phyloP scores from a whole-genome alignment of 2,329 filamentous ascomycete genomes.

The Pseudogymnoascus sp. region DNA sequence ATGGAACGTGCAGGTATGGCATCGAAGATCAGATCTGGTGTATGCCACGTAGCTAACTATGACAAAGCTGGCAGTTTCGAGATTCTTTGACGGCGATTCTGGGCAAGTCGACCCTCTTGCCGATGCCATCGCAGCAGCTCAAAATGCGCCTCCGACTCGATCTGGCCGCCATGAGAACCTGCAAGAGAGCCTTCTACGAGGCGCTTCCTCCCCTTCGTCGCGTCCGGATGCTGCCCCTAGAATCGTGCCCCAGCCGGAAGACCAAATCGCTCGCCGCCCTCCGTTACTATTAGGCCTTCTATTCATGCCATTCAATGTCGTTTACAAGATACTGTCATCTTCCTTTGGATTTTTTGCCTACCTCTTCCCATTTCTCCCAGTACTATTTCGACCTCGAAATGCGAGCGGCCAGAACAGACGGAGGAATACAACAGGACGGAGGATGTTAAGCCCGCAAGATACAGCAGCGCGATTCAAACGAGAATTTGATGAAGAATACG shows the following conservation, averaged over 20 bases:
- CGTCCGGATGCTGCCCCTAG: constrained; percentile 66
- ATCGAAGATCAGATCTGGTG: background rate
- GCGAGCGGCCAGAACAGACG: constrained; percentile 48
- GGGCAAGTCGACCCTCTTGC: constrained; percentile 66
- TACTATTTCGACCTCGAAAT: constrained; percentile 48
- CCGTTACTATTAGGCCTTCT: constrained; percentile 71
- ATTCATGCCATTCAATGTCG: constrained; percentile 71
- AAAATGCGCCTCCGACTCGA: constrained; percentile 54
- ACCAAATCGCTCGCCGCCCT: constrained; percentile 58
- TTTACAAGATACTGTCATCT: constrained; percentile 64
- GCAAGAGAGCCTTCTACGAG: constrained; percentile 46
- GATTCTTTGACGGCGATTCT: constrained; percentile 90
- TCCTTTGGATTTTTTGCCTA: constrained; percentile 68
- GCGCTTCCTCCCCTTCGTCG: constrained; percentile 30
- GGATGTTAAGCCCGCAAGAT: constrained; percentile 75
- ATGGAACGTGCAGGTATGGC: constrained; percentile 83
- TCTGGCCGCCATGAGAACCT: constrained; percentile 67
- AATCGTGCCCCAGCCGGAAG: constrained; percentile 68
- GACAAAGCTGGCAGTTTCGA: constrained; percentile 79
- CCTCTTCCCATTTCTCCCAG: constrained; percentile 73
- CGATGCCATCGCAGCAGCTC: constrained; percentile 58
- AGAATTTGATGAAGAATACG: constrained; percentile 93
- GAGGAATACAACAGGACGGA: constrained; percentile 59
- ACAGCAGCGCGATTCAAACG: constrained; percentile 82
- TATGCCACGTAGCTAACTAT: constrained; percentile 19